Percentiles rank a stretch among this genome's conserved stretches.
phyloP scores from a whole-genome alignment of 306 rosid species.

The Boehmeria nivea region DNA sequence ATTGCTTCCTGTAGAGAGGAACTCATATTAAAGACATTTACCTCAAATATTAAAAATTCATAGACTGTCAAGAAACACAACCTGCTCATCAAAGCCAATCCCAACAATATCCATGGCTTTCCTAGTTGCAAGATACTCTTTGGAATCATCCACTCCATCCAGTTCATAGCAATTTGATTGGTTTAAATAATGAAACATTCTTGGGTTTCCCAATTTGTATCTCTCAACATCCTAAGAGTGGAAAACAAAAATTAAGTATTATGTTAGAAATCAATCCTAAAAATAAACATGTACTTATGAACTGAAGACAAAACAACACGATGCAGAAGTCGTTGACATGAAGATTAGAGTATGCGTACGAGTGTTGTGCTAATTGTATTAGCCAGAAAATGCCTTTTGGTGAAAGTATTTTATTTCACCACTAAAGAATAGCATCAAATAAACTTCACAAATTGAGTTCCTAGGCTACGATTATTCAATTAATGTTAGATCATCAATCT shows the following conservation, averaged over 20 bases:
- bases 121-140: conserved; percentile 76
- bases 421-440: background rate
- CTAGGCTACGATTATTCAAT: too few species aligned
- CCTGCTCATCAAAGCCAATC: conserved; percentile 73
- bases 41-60: background rate
- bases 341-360: background rate
- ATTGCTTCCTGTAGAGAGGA: conserved; percentile 69
- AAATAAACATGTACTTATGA: background rate
- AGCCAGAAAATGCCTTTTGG: background rate
- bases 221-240: conserved; percentile 49
- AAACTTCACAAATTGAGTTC: too few species aligned
- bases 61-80: conserved; percentile 27
- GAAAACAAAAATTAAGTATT: conserved; percentile 13
- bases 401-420: background rate
- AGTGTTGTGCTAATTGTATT: background rate
- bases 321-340: background rate
- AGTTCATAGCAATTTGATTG: conserved; percentile 70
- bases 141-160: conserved; percentile 71
- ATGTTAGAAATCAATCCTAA: conserved; percentile 13
- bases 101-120: conserved; percentile 96
- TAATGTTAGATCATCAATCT: too few species aligned
- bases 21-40: conserved; percentile 14
- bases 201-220: conserved; percentile 73
- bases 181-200: conserved; percentile 75
- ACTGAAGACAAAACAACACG: background rate